A percentile compares a stretch with the other conserved stretches of the same genome.
Conservation (phyloP, 2,329 filamentous ascomycete genomes). For the Aspergillus flavus region DNA sequence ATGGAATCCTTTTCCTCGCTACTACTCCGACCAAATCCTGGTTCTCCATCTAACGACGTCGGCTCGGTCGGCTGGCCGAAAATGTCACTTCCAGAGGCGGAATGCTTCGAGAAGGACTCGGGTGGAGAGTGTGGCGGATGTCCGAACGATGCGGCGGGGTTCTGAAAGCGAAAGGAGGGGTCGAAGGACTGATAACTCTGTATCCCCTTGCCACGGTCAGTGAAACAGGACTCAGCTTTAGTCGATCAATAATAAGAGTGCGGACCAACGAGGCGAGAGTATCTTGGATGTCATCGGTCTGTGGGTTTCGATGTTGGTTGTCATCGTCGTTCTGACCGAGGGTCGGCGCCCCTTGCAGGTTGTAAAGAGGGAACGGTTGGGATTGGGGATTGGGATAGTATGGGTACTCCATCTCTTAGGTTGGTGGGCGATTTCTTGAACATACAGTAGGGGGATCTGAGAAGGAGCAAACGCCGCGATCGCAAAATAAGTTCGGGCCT, state of each 20-base stretch:
- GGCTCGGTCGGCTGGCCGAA: constrained; percentile 25
- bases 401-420: constrained; percentile 57
- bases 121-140: constrained; percentile 39
- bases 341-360: constrained; percentile 51
- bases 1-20: constrained; percentile 58
- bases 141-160: constrained; percentile 30
- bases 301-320: constrained; percentile 40
- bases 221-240: not conserved
- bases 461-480: not conserved
- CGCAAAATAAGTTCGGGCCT: not conserved
- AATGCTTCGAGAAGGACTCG: constrained; percentile 38
- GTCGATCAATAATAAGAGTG: constrained; percentile 1
- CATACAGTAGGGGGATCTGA: no score
- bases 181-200: constrained; percentile 42
- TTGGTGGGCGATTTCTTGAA: not conserved
- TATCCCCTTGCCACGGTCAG: constrained; percentile 16
- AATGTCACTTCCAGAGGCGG: constrained; percentile 34
- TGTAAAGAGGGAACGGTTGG: constrained; percentile 55
- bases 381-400: constrained; percentile 50
- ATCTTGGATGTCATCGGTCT: constrained; percentile 51
- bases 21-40: constrained; percentile 46
- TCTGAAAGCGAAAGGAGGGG: constrained; percentile 40
- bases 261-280: constrained; percentile 37
- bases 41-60: constrained; percentile 34
- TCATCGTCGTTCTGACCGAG: constrained; percentile 19